Base-by-base conservation (phyloP, 371 early-diverging fungal genomes). In the Mucor irregularis region DNA sequence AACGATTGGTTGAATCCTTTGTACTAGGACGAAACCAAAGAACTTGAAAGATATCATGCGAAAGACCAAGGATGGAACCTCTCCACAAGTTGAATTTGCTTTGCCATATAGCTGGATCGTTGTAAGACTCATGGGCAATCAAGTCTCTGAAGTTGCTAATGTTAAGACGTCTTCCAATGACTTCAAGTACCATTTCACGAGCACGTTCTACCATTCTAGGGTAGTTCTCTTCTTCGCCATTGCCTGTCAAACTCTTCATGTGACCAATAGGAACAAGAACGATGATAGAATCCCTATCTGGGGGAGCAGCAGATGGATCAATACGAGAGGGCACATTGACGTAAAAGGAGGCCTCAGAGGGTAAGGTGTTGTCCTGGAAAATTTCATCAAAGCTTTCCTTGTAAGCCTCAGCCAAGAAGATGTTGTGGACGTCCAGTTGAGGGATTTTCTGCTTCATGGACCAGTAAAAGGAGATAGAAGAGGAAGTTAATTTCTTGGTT, bases 401-500 rank as follows among this genome's bases (percentile, higher is more conserved):
- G 66, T 83, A 86, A 0, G 83, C 70, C 29, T 80, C 79, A 21
- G 85, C 83, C 45, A 86, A 61, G 45, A 84, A 86, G 24, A 86
- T 78, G 49, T 83, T 86, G 71, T 86, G 87, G 0, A 78, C 83
- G 46, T 82, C 78, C 19, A 86, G 53, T 40, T 73, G 65, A 14
- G 71, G 62, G 7, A 86, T 59, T 34, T 64, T 73, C 25, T 57
- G 61, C 9, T 71, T 64, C 56, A 86, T 51, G 29, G 82, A 81
- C 85, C 87, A 86, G 58, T 86, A 86, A 45, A 86, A 83, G 2
- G 74, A 74, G 47, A 86, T 78, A 3, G 83, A 79, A 2, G 84
- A 84, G 13, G 81, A 84, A 6, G 87, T 84, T 13, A 76, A 52
- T 40, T 81, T 80, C 55, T 79, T 73, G 40, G 64, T 58, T 5